Percentiles rank a stretch among this genome's conserved stretches.
Conservation (phyloP, 495 filamentous ascomycete species). For the Daldinia childiae region DNA sequence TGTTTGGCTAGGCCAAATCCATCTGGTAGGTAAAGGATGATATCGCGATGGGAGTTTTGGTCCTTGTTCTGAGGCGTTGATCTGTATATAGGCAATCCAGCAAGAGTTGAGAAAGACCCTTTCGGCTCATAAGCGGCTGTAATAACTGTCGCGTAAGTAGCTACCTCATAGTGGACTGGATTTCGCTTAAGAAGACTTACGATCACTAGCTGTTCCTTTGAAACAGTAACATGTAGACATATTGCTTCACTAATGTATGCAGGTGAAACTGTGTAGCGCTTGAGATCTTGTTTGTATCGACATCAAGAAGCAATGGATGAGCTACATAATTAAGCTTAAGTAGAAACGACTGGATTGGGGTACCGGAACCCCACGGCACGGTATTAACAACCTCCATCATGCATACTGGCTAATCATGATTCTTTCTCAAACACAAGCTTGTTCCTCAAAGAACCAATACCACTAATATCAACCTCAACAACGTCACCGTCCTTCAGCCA, state of each 20-base stretch:
- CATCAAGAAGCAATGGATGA: not conserved
- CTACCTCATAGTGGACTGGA: not conserved
- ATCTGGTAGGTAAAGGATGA: conserved; percentile 12
- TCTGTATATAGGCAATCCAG: conserved; percentile 19
- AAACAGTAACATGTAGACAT: conserved; percentile 29
- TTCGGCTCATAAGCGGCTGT: conserved; percentile 6
- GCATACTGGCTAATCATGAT: not conserved
- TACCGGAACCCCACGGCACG: conserved; percentile 7
- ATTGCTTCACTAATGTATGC: not conserved
- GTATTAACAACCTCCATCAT: too few species aligned
- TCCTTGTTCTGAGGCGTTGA: not conserved
- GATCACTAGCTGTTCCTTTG: conserved; percentile 13
- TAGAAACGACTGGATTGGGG: not conserved
- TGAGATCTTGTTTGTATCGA: not conserved
- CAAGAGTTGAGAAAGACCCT: conserved; percentile 7
- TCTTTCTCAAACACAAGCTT: conserved; percentile 49
- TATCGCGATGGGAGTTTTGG: not conserved
- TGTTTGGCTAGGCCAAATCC: conserved; percentile 25
- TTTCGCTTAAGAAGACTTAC: not conserved
- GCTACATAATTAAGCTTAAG: conserved; percentile 1
- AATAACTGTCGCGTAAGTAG: not conserved
- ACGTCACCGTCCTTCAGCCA: conserved; percentile 68
- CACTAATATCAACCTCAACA: conserved; percentile 61
- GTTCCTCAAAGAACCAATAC: conserved; percentile 52
- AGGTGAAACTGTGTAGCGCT: not conserved